phyloP scores from a whole-genome alignment of 2,329 filamentous ascomycete species.

The Eutypa lata region DNA sequence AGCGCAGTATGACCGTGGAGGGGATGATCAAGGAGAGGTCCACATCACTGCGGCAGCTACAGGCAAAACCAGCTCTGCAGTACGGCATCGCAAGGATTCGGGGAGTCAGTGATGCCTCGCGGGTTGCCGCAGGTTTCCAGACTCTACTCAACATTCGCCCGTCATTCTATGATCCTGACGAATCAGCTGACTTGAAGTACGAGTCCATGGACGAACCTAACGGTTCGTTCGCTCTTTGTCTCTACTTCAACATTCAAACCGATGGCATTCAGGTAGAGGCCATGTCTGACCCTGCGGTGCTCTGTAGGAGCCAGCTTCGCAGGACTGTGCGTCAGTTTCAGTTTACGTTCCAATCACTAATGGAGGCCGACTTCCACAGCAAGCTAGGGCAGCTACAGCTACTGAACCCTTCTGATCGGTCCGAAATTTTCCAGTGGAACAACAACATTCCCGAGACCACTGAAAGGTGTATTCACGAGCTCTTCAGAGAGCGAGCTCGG shows the following conservation, averaged over 20 bases:
- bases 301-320: conserved; percentile 2
- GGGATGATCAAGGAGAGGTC: conserved; percentile 8
- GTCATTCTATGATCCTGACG: not conserved
- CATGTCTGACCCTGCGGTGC: conserved; percentile 1
- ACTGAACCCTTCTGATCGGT: conserved; percentile 4
- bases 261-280: conserved; percentile 2
- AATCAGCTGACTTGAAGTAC: conserved; percentile 1
- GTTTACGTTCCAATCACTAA: not conserved
- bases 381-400: conserved; percentile 6
- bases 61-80: conserved; percentile 5
- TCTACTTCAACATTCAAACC: conserved; percentile 3
- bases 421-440: conserved; percentile 7
- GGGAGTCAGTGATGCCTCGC: conserved; percentile 6
- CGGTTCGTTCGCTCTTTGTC: conserved; percentile 1
- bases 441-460: not conserved
- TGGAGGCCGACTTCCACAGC: conserved; percentile 1
- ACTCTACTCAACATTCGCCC: conserved; percentile 10
- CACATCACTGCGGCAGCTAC: conserved; percentile 3
- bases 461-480: conserved; percentile 4
- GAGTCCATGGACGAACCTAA: not conserved
- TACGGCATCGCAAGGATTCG: conserved; percentile 5
- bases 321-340: conserved; percentile 8
- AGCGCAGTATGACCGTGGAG: conserved; percentile 5
- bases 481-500: conserved; percentile 4
- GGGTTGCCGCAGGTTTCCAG: conserved; percentile 6